Base-by-base conservation (phyloP, 176 grass and related monocot genomes). In the Oryza punctata region DNA sequence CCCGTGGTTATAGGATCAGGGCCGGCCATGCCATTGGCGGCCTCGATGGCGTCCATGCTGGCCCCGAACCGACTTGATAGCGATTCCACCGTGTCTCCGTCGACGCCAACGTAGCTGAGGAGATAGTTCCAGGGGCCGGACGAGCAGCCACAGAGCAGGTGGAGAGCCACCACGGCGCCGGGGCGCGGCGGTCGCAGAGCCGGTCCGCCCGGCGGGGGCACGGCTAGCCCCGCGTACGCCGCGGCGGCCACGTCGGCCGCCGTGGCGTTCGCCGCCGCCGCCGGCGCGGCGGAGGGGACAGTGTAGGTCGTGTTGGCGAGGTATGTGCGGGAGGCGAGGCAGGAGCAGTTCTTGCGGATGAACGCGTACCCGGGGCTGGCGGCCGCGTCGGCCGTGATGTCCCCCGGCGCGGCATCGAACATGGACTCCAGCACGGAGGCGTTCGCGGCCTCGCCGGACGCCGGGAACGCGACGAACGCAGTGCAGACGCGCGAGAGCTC, bases 1-100 rank as follows among this genome's bases (percentile, higher is more conserved):
- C 96, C 96, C 0, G 78, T 78, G 26, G 24, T 78, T 67, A 86
- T 70, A 23, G 80, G 77, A 71, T 92, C 93, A 0, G 96, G 91
- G 66, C 93, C 91, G 30, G 89, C 28, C 91, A 99, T 88, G 82
- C 89, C 89, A 76, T 99, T 99, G 37, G 90, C 93, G 28, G 91
- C 83, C 91, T 99, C 96, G 69, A 99, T 99, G 67, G 87, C 92
- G 85, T 99, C 96, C 96, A 99, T 99, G 87, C 96, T 99, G 14
- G 87, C 85, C 65, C 96, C 96, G 25, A 99, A 99, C 85, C 93
- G 89, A 52, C 96, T 99, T 24, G 96, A 94, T 5, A 99, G 83
- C 15, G 96, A 90, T 83, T 90, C 87, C 21, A 99, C 73, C 12
- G 93, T 91, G 84, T 99, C 93, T 2, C 93, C 96, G 4, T 90